Evolutionary conservation across 192 early-diverging fungal genomes (phyloP), one percentile per base, ranked within the genome.

Genomic region (Coemansia sp.): DNA sequence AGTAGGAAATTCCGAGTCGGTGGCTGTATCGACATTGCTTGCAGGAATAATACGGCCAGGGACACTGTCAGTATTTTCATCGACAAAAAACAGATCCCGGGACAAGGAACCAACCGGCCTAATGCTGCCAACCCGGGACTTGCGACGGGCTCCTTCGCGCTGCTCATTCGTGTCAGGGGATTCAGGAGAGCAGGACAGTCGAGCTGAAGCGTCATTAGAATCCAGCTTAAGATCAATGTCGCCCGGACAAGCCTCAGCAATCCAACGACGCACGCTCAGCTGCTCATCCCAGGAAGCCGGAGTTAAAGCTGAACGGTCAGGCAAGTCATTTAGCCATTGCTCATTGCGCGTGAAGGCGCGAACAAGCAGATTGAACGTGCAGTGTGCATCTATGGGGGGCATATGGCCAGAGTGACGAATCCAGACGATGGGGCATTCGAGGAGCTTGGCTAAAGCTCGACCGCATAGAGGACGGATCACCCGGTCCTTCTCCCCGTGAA

Each of bases 401-500:
- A 80, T 80, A 39, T 80, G 78, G 0, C 78, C 78, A 15, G 72
- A 59, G 6, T 54, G 45, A 1, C 43, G 21, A 23, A 80, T 57
- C 64, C 72, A 71, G 8, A 61, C 52, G 0, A 80, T 42, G 1
- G 78, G 68, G 28, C 78, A 75, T 10, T 28, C 41, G 0, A 80
- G 59, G 1, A 75, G 60, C 16, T 68, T 68, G 12, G 72, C 72
- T 38, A 80, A 31, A 5, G 69, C 39, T 15, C 72, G 68, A 3
- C 72, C 78, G 40, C 78, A 72, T 13, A 61, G 19, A 4, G 65
- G 61, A 5, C 78, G 51, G 18, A 80, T 80, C 2, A 80, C 78
- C 1, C 55, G 48, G 50, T 80, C 78, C 50, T 70, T 75, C 26
- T 61, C 57, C 14, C 78, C 78, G 31, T 80, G 78, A 40, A 80